Evolutionary conservation across 441 rosid species (phyloP).

Genomic region (Gossypium aridum): DNA sequence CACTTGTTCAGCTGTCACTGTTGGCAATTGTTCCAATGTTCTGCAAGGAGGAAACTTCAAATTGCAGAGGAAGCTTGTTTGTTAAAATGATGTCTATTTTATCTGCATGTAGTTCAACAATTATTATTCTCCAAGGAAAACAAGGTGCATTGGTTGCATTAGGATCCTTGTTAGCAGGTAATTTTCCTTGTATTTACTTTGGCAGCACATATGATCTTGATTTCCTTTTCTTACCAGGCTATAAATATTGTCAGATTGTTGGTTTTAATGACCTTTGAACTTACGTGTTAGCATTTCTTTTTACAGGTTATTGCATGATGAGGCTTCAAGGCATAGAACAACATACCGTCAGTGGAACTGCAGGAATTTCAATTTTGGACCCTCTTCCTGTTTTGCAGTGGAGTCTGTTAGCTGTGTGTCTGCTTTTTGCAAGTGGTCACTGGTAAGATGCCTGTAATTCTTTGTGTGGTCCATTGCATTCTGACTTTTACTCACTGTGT

Average conservation of each 20-base stretch:
- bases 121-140: slow-evolving; percentile 70
- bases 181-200: slow-evolving; percentile 10
- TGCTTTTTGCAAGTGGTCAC: slow-evolving; percentile 88
- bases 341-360: slow-evolving; percentile 14
- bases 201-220: background rate
- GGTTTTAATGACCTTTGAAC: background rate
- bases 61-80: slow-evolving; percentile 24
- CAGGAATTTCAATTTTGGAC: slow-evolving; percentile 28
- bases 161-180: slow-evolving; percentile 71
- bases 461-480: background rate
- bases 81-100: slow-evolving; percentile 42
- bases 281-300: slow-evolving; percentile 12
- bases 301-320: slow-evolving; percentile 75
- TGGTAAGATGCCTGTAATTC: slow-evolving; percentile 43
- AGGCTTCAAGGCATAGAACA: slow-evolving; percentile 53
- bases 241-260: background rate
- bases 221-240: background rate
- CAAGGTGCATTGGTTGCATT: slow-evolving; percentile 81
- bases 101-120: slow-evolving; percentile 76
- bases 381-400: slow-evolving; percentile 73
- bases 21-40: slow-evolving; percentile 32
- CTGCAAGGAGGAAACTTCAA: slow-evolving; percentile 20
- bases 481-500: background rate
- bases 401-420: slow-evolving; percentile 75
- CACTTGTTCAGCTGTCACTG: slow-evolving; percentile 52